Base-by-base conservation (phyloP, 2,329 filamentous ascomycete species). In the Aspergillus sp. region DNA sequence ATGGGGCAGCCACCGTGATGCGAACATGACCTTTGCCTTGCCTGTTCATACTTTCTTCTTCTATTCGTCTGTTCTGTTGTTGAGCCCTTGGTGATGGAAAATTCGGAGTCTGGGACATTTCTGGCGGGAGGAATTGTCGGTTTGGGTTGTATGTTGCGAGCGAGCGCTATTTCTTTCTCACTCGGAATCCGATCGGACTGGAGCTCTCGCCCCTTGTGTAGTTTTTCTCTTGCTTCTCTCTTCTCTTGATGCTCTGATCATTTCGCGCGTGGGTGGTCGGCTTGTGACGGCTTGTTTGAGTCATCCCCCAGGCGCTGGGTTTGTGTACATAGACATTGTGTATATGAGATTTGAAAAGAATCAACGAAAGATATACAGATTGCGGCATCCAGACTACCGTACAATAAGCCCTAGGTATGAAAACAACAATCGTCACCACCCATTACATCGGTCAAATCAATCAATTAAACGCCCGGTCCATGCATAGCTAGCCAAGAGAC, bases 401-500 rank as follows among this genome's bases (percentile, higher is more conserved):
- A 30, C 26, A 30, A 30, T 11, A 30, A 30, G 26, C 8, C 26
- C 26, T 30, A 30, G 26, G 26, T 30, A 30, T 30, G 26, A 30
- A 11, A 30, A 30, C 9, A 30, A 30, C 3, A 9, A 30, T 11
- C 26, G 9, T 30, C 26, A 11, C 26, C 26, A 2, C 26, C 26
- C 26, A 30, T 30, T 30, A 30, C 26, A 30, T 30, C 10, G 26
- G 26, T 30, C 14, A 38, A n/a, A 38, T 38, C 14, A 17, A 14
- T 38, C 35, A 38, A 38, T 13, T 38, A 38, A 38, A 65, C 63
- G 63, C 63, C 63, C 43, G 43, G 48, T 54, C 59, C 57, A 66
- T 66, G 64, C 64, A 66, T 60, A 55, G 26, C 26, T 60, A 55
- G 26, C 26, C 26, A 30, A 30, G 26, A 30, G 26, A 30, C 26